Evolutionary conservation across 208 protist genomes (phyloP), one percentile per base, ranked within the genome.

Genomic region (Herpetomonas tarakana): DNA sequence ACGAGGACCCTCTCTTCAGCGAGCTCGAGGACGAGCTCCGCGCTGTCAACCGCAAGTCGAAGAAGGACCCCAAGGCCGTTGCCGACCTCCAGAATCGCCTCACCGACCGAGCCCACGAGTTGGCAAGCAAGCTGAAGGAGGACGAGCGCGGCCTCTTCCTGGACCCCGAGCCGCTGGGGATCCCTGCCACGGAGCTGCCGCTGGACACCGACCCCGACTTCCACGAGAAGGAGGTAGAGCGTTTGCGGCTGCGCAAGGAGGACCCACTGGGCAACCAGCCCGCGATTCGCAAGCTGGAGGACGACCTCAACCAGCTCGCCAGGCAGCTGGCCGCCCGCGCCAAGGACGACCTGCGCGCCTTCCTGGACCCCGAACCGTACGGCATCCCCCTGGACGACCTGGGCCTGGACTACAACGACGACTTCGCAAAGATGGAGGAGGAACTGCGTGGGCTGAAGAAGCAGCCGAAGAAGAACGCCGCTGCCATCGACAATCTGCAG

Each of bases 91-190:
- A 85, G 65, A 41, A 66, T n/a, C 47, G 58, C 44, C 53, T 89
- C 12, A 72, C 83, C 67, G 80, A 78, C 46, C 83, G 81, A 24
- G 68, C 79, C 18, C 73, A 86, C 59, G 82, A 87, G 58, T 59
- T 91, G 47, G 87, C 87, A 0, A 62, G 18, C 31, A 65, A 83
- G 58, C 67, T 89, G 30, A 88, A 91, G 71, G 47, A 74, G 18
- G 62, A 74, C 30, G 86, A 93, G 62, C 86, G 82, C n/a, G 71
- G 81, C 19, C 62, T 86, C 11, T 90, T 90, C 67, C 65, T 90
- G 28, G 77, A 86, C 46, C 83, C 76, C 0, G 41, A 71, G 61
- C 83, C 83, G 14, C 56, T 77, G 12, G 82, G 86, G 25, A 72
- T 93, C n/a, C 74, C 78, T 6, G 45, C 83, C 25, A 16, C 21